Evolutionary conservation across 129 eudicot species (phyloP).

Genomic region (Artemisia argyi): DNA sequence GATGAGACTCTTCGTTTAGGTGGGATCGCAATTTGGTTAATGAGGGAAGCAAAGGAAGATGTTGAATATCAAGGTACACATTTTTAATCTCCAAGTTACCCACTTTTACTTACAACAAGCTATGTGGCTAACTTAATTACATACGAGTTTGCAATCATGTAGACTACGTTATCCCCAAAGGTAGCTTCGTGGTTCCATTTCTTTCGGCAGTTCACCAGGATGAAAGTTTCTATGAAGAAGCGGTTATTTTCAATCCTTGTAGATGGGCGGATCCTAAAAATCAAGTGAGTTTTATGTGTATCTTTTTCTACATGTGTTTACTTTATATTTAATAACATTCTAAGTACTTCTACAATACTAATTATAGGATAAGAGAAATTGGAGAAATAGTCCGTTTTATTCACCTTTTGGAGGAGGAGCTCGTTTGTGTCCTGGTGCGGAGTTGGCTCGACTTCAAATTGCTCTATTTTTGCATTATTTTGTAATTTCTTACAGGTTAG

Average conservation of each 20-base stretch:
- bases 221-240: conserved; percentile 45
- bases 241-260: conserved; percentile 63
- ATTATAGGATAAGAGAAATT: conserved; percentile 63
- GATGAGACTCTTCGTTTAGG: conserved; percentile 77
- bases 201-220: conserved; percentile 73
- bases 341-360: background rate
- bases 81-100: background rate
- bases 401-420: conserved; percentile 88
- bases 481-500: conserved; percentile 54
- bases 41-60: conserved; percentile 74
- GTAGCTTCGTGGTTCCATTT: conserved; percentile 77
- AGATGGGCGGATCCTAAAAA: conserved; percentile 66
- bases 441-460: conserved; percentile 81
- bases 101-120: background rate
- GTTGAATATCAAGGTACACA: conserved; percentile 61
- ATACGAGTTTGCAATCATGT: conserved; percentile 6
- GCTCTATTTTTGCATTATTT: conserved; percentile 72
- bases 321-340: background rate
- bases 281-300: conserved; percentile 35
- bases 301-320: background rate
- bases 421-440: conserved; percentile 87
- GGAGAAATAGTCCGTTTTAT: conserved; percentile 75
- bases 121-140: background rate
- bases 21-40: conserved; percentile 86
- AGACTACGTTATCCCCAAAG: conserved; percentile 74